A percentile compares a stretch with the other conserved stretches of the same genome.
Conservation (phyloP, 768 basidiomycete species). For the Lepiota venenata region DNA sequence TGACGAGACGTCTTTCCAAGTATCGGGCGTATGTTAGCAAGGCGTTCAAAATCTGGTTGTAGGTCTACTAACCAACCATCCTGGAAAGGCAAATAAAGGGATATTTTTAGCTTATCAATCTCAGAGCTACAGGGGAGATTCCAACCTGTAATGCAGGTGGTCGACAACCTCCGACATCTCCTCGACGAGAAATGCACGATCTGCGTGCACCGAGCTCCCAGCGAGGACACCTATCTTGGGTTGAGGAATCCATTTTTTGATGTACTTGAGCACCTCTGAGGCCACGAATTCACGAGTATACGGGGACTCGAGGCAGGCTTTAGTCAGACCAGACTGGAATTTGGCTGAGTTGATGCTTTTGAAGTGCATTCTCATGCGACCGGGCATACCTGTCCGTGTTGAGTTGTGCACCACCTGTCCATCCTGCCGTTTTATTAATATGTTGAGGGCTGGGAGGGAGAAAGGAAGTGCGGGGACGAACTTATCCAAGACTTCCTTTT, state of each 20-base stretch:
- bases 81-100: slow-evolving; percentile 27
- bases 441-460: background rate
- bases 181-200: slow-evolving; percentile 65
- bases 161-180: slow-evolving; percentile 82
- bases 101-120: background rate
- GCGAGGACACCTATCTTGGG: slow-evolving; percentile 67
- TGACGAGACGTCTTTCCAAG: slow-evolving; percentile 74
- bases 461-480: slow-evolving; percentile 27
- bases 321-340: slow-evolving; percentile 74
- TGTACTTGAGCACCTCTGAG: slow-evolving; percentile 63
- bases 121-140: slow-evolving; percentile 2
- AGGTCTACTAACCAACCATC: slow-evolving; percentile 58
- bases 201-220: slow-evolving; percentile 85
- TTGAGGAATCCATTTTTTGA: slow-evolving; percentile 82
- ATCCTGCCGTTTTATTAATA: slow-evolving; percentile 46
- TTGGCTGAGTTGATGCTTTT: background rate
- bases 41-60: background rate
- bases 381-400: slow-evolving; percentile 65
- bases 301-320: slow-evolving; percentile 72
- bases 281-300: slow-evolving; percentile 60
- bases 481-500: slow-evolving; percentile 68
- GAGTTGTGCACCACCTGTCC: slow-evolving; percentile 83
- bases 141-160: slow-evolving; percentile 78
- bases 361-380: background rate
- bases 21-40: background rate